These are phyloP conservation scores for Balakata baccata DNA, from an alignment of 345 rosid species.

Conservation along the genomic window DNA sequence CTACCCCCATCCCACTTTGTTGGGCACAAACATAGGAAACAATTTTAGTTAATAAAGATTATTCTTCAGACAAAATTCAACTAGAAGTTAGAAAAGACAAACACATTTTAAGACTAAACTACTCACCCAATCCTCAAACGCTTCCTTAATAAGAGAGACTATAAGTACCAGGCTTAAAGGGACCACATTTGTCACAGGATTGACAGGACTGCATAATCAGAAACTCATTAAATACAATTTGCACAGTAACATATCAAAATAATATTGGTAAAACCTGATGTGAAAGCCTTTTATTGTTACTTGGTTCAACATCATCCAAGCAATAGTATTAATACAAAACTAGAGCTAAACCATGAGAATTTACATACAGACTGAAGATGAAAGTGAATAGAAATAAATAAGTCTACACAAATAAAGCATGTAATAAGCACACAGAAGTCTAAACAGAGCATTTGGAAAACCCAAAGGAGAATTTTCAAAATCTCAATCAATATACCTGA, in stretches of 20 bases:
- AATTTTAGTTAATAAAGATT: conserved; percentile 3
- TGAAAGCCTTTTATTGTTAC: not conserved
- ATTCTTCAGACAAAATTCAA: conserved; percentile 6
- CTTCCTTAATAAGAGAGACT: conserved; percentile 96
- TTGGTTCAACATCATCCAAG: conserved; percentile 8
- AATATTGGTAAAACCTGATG: conserved; percentile 4
- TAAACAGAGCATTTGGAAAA: not conserved
- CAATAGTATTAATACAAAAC: conserved; percentile 1
- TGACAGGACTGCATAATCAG: conserved; percentile 79
- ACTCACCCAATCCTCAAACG: conserved; percentile 97
- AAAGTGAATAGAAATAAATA: not conserved
- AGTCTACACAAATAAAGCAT: not conserved
- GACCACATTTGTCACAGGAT: conserved; percentile 89
- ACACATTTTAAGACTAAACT: conserved; percentile 5
- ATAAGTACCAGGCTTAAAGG: conserved; percentile 93
- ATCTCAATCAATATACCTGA: conserved; percentile 57
- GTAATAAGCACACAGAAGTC: not conserved
- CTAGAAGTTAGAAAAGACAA: conserved; percentile 15
- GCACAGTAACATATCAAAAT: not conserved
- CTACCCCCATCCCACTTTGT: not conserved
- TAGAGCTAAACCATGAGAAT: not conserved
- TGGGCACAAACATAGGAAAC: not conserved
- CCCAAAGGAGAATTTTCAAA: conserved; percentile 2
- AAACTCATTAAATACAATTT: not conserved
- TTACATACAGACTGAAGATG: not conserved